Conservation (phyloP, 768 basidiomycete genomes). For the Mycena epipterygia region DNA sequence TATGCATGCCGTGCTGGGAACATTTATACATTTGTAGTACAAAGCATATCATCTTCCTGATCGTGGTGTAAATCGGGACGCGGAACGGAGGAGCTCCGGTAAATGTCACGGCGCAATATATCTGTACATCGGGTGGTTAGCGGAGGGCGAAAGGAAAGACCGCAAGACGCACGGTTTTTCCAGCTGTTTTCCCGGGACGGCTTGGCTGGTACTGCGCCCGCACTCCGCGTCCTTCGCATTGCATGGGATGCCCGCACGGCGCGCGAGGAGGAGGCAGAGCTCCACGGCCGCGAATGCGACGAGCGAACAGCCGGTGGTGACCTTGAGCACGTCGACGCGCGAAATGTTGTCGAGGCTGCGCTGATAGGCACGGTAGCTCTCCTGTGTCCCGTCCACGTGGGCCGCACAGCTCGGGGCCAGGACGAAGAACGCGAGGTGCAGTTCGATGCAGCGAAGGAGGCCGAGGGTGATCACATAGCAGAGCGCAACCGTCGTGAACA, state of each 20-base stretch:
- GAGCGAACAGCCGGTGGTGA: constrained; percentile 21
- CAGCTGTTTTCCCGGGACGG: constrained; percentile 13
- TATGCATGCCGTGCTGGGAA: too few relatives aligned
- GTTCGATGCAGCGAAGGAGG: constrained; percentile 20
- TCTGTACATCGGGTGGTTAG: neutral
- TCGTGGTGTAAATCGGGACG: constrained; percentile 1
- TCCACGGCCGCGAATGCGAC: constrained; percentile 13
- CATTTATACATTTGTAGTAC: too few relatives aligned
- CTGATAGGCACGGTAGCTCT: neutral
- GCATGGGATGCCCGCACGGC: neutral
- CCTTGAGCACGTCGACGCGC: constrained; percentile 5
- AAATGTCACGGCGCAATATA: constrained; percentile 2
- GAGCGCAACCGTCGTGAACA: constrained; percentile 17
- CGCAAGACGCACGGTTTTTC: constrained; percentile 9
- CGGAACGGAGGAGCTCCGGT: constrained; percentile 4
- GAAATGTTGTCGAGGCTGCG: neutral
- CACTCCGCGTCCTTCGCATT: neutral
- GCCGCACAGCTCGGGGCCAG: neutral
- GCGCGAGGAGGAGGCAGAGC: constrained; percentile 3
- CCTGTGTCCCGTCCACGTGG: too few relatives aligned
- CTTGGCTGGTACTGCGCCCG: neutral
- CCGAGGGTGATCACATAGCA: constrained; percentile 30
- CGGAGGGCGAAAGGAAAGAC: neutral
- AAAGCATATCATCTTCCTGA: too few relatives aligned
- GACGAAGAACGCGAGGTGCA: neutral